Conservation (phyloP, 2,329 filamentous ascomycete species). For the Rachicladosporium sp. region DNA sequence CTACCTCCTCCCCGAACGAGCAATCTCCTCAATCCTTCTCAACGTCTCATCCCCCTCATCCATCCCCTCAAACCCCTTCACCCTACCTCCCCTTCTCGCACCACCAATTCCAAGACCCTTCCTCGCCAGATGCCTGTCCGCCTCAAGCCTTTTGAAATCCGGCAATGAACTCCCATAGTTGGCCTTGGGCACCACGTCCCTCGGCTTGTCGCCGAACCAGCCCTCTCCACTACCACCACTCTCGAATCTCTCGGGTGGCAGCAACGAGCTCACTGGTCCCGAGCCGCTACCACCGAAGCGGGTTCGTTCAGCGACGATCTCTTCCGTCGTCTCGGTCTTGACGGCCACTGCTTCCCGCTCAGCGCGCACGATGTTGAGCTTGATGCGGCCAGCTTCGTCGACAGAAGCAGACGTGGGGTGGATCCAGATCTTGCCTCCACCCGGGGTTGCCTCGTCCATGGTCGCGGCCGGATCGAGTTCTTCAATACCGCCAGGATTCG, state of each 20-base stretch:
- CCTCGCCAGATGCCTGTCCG: background rate
- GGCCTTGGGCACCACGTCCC: slow-evolving; percentile 3
- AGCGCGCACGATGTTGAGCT: slow-evolving; percentile 22
- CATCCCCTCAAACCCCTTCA: too few relatives aligned
- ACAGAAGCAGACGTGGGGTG: slow-evolving; percentile 35
- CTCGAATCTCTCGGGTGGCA: background rate
- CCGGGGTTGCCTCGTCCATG: slow-evolving; percentile 33
- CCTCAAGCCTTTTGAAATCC: slow-evolving; percentile 9
- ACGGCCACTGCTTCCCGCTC: slow-evolving; percentile 22
- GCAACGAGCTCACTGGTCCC: too few relatives aligned
- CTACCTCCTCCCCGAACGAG: too few relatives aligned
- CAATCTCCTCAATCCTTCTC: too few relatives aligned
- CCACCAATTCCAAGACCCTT: too few relatives aligned
- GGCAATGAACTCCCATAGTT: slow-evolving; percentile 18
- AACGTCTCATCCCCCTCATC: too few relatives aligned
- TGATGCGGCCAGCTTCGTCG: slow-evolving; percentile 32
- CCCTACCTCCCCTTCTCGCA: too few relatives aligned
- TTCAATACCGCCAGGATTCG: slow-evolving; percentile 15
- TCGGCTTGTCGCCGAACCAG: background rate
- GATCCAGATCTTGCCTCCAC: slow-evolving; percentile 43
- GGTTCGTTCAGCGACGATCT: background rate
- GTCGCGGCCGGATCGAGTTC: slow-evolving; percentile 10
- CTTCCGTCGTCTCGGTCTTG: slow-evolving; percentile 10
- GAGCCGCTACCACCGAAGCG: too few relatives aligned
- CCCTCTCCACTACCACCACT: background rate